phyloP scores from a whole-genome alignment of 2,329 filamentous ascomycete genomes.

The Plectosphaerella plurivora region DNA sequence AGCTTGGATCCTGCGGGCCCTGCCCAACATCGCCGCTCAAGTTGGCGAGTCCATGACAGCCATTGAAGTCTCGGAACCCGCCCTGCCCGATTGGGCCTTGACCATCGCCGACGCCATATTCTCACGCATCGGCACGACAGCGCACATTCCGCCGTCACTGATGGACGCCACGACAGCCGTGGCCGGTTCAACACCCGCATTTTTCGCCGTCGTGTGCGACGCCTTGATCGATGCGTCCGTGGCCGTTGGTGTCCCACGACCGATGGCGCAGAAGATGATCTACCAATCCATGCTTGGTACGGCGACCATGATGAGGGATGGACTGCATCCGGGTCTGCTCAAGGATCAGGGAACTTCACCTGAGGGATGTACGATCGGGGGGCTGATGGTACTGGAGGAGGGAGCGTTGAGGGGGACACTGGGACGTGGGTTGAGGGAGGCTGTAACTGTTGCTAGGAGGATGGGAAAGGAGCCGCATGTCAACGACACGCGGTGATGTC shows the following conservation, averaged over 20 bases:
- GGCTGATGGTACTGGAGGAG: slow-evolving; percentile 56
- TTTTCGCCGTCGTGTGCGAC: slow-evolving; percentile 54
- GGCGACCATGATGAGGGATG: slow-evolving; percentile 44
- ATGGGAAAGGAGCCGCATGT: slow-evolving; percentile 34
- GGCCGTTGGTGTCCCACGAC: slow-evolving; percentile 53
- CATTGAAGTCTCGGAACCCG: slow-evolving; percentile 20
- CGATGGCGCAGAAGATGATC: slow-evolving; percentile 53
- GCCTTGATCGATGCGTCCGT: slow-evolving; percentile 56
- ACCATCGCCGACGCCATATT: slow-evolving; percentile 42
- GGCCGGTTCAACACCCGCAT: slow-evolving; percentile 56
- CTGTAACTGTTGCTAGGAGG: slow-evolving; percentile 37
- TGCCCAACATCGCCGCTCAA: slow-evolving; percentile 29
- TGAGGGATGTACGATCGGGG: slow-evolving; percentile 57
- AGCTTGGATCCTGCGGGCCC: slow-evolving; percentile 21
- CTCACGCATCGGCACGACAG: slow-evolving; percentile 46
- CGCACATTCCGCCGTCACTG: slow-evolving; percentile 41
- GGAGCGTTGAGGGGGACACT: slow-evolving; percentile 41
- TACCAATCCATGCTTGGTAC: slow-evolving; percentile 56
- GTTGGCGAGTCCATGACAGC: slow-evolving; percentile 26
- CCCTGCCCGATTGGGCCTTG: slow-evolving; percentile 13
- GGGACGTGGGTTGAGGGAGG: slow-evolving; percentile 38
- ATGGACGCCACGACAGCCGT: slow-evolving; percentile 57
- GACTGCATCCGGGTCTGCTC: slow-evolving; percentile 52
- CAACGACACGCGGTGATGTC: slow-evolving; percentile 28
- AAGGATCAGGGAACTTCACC: slow-evolving; percentile 56